Base-by-base conservation (phyloP, 805 yeast genomes). In the Lachancea waltii region DNA sequence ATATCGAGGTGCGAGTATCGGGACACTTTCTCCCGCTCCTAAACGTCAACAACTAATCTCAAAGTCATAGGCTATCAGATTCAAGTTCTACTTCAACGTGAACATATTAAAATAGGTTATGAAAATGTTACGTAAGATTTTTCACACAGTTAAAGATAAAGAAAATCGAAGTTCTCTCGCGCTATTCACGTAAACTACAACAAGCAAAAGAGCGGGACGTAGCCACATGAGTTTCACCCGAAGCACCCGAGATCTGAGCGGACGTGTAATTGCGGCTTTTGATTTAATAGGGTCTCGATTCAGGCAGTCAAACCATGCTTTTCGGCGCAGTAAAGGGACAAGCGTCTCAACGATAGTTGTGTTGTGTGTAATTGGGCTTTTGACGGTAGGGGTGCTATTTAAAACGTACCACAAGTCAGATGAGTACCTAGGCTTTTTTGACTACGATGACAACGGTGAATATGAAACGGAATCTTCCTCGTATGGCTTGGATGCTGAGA, bases 291-390 rank as follows among this genome's bases (percentile, higher is more conserved):
- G 36, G 14, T 10, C 36, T 13, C 32, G 36, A 11, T 18, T 37
- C 13, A 37, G 41, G 20, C 41, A 32, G 14, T 31, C 36, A 14
- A 37, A 32, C 17, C 41, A 37, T 27, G 23, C 17, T 16, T 37
- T 19, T 14, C 30, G 41, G 13, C 36, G 41, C 14, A 24, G 36
- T 8, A 32, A 32, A 30, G 15, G 24, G 11, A 37, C 26, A 23
- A 26, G 24, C 20, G 7, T 31, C 8, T 22, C 33, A 2, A 23
- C 24, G 6, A 23, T n/a, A n/a, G n/a, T 36, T 5, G 17, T 30
- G 14, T 13, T 36, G 26, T 6, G 25, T 14, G 14, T 36, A 10
- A 17, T 36, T 2, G 30, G 35, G 5, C 35, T 36, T 15, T 4
- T 36, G 16, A 25, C 29, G 5, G 9, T 36, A 17, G 30, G 25